Conservation (phyloP, 306 rosid genomes). For the Glycine tomentella region DNA sequence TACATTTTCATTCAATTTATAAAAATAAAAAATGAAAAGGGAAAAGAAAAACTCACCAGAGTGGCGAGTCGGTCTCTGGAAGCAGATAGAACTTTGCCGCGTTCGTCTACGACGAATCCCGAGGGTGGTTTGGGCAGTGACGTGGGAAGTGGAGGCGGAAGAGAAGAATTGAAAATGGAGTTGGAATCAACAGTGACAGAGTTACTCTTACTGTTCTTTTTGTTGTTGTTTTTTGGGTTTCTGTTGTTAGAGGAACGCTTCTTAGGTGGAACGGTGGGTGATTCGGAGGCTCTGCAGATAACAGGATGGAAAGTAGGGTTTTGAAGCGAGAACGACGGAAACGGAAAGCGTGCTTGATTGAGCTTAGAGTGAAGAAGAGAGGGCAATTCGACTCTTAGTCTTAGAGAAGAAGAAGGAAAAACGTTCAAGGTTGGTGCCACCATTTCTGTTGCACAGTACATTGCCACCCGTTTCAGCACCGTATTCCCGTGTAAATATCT, state of each 20-base stretch:
- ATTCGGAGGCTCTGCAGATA: slow-evolving; percentile 32
- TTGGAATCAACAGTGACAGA: neutral
- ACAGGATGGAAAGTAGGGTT: slow-evolving; percentile 7
- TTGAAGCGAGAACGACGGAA: slow-evolving; percentile 14
- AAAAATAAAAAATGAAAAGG: neutral
- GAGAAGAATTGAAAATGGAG: slow-evolving; percentile 43
- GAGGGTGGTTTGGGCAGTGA: slow-evolving; percentile 85
- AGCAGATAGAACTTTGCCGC: slow-evolving; percentile 71
- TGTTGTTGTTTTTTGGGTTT: neutral
- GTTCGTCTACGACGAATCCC: slow-evolving; percentile 82
- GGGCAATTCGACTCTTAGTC: neutral
- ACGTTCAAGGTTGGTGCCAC: slow-evolving; percentile 10
- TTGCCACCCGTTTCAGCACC: no score
- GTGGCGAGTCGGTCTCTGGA: slow-evolving; percentile 68
- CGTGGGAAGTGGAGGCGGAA: slow-evolving; percentile 48
- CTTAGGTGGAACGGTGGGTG: slow-evolving; percentile 33
- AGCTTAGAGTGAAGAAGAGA: slow-evolving; percentile 13
- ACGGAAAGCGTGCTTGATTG: neutral
- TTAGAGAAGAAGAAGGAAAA: slow-evolving; percentile 26
- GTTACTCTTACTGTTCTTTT: neutral
- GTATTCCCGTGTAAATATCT: no score
- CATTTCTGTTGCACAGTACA: slow-evolving; percentile 19
- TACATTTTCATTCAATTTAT: neutral
- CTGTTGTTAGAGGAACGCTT: slow-evolving; percentile 27
- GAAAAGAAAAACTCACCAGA: slow-evolving; percentile 56